Evolutionary conservation across 306 rosid genomes (phyloP).

Genomic region (Casuarina equisetifolia): DNA sequence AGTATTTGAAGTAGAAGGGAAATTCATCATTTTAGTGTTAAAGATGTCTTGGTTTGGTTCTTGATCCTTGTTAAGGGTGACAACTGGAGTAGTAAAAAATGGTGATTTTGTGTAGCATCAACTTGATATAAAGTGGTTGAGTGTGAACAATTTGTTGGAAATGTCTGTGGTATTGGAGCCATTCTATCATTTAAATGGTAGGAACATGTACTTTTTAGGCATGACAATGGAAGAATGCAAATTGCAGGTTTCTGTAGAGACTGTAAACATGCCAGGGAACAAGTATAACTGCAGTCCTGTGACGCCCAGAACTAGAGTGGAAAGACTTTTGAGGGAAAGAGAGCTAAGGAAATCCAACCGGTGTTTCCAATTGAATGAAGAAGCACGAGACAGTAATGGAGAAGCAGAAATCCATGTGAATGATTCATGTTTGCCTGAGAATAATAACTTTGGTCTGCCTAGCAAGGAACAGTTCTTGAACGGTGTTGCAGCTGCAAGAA

Average conservation of each 20-base stretch:
- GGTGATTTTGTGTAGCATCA: not conserved
- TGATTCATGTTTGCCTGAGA: conserved; percentile 35
- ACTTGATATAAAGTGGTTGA: not conserved
- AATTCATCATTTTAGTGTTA: not conserved
- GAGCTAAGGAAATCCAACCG: conserved; percentile 68
- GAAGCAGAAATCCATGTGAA: conserved; percentile 42
- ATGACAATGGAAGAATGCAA: conserved; percentile 7
- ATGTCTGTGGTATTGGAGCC: not conserved
- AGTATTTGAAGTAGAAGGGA: not conserved
- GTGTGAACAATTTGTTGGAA: conserved; percentile 10
- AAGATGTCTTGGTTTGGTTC: conserved; percentile 1
- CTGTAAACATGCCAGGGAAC: conserved; percentile 65
- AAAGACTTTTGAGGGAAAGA: conserved; percentile 93
- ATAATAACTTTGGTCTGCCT: conserved; percentile 31
- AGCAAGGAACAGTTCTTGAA: conserved; percentile 59
- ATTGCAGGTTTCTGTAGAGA: conserved; percentile 34
- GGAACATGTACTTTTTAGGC: not conserved
- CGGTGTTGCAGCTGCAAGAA: conserved; percentile 30
- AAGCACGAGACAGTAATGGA: conserved; percentile 44
- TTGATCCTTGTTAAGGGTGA: not conserved
- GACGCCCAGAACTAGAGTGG: conserved; percentile 80
- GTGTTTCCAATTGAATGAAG: conserved; percentile 42
- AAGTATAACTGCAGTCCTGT: conserved; percentile 56
- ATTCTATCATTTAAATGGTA: too few relatives aligned
- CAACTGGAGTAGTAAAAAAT: not conserved